Percentiles rank a stretch among this genome's conserved stretches.
Evolutionary conservation across 2,329 filamentous ascomycete genomes (phyloP).

Genomic region (Xylogone sp.): DNA sequence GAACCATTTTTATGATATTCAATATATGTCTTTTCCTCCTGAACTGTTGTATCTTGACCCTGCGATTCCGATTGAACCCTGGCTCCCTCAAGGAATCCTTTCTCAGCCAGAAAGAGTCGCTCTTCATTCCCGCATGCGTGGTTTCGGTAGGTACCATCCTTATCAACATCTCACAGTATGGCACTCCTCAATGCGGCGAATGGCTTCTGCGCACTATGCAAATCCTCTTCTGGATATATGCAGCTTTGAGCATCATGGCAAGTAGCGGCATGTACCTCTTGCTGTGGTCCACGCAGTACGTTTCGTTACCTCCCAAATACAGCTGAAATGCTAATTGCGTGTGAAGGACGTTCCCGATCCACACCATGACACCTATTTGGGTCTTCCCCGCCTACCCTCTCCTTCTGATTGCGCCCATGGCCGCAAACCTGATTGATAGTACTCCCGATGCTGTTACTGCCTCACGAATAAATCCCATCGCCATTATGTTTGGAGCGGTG

Average conservation of each 20-base stretch:
- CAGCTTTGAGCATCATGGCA: slow-evolving; percentile 60
- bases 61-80: slow-evolving; percentile 67
- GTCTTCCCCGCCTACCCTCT: slow-evolving; percentile 84
- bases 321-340: neutral
- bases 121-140: slow-evolving; percentile 70
- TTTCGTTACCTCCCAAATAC: slow-evolving; percentile 13
- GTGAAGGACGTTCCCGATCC: slow-evolving; percentile 56
- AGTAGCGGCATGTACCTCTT: slow-evolving; percentile 72
- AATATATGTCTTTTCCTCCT: slow-evolving; percentile 60
- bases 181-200: slow-evolving; percentile 52
- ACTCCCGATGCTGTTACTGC: slow-evolving; percentile 24
- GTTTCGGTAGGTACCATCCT: slow-evolving; percentile 64
- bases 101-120: slow-evolving; percentile 70
- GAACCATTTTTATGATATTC: slow-evolving; percentile 57
- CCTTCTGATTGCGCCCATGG: slow-evolving; percentile 72
- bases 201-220: slow-evolving; percentile 62
- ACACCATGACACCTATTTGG: slow-evolving; percentile 84
- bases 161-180: slow-evolving; percentile 77
- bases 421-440: slow-evolving; percentile 44
- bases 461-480: slow-evolving; percentile 38
- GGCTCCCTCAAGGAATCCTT: slow-evolving; percentile 70
- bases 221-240: slow-evolving; percentile 72
- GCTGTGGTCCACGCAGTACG: slow-evolving; percentile 60
- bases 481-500: slow-evolving; percentile 46
- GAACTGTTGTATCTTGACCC: slow-evolving; percentile 60